These are phyloP conservation scores for Globisporangium uncinulatum DNA, from an alignment of 352 stramenopile species.

Conservation along the genomic window DNA sequence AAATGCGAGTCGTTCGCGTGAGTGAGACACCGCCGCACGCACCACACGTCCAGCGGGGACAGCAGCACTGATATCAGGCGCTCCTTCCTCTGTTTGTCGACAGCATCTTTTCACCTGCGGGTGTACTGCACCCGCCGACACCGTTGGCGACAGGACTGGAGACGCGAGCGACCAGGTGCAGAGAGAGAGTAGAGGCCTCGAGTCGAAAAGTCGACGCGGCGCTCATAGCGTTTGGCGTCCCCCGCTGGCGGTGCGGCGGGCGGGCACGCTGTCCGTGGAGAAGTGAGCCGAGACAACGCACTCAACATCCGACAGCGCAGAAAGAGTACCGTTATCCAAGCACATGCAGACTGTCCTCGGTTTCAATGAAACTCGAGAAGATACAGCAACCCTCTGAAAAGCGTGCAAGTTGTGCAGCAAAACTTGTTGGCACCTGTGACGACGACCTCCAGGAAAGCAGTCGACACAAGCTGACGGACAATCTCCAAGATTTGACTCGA, in stretches of 20 bases:
- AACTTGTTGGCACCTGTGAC: too few species aligned
- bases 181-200: not conserved
- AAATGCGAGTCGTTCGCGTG: not conserved
- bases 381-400: too few species aligned
- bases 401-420: too few species aligned
- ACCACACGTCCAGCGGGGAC: not conserved
- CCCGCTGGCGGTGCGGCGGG: not conserved
- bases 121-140: not conserved
- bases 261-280: too few species aligned
- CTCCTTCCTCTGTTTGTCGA: not conserved
- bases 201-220: conserved; percentile 7
- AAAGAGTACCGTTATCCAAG: too few species aligned
- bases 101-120: not conserved
- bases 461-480: too few species aligned
- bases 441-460: too few species aligned
- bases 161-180: not conserved
- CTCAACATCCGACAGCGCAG: too few species aligned
- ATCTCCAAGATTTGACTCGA: too few species aligned
- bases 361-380: too few species aligned
- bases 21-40: not conserved
- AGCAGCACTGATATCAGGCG: not conserved
- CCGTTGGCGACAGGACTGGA: not conserved
- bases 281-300: too few species aligned
- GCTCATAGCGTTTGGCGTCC: conserved; percentile 4
- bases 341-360: too few species aligned